Evolutionary conservation across 148 eudicot species (phyloP).

Genomic region (Silene latifolia): DNA sequence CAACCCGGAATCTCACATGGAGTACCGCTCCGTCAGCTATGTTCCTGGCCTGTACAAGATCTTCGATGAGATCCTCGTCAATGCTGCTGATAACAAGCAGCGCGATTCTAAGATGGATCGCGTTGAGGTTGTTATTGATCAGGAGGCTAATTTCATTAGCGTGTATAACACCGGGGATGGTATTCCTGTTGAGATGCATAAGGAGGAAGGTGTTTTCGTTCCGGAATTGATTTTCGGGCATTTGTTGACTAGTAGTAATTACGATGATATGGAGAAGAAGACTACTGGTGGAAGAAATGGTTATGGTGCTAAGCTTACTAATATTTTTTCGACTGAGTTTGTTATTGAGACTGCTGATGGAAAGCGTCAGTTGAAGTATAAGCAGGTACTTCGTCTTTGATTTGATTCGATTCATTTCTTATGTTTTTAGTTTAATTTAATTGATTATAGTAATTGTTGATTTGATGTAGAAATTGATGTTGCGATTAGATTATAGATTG

Average conservation of each 20-base stretch:
- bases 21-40: conserved; percentile 32
- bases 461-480: background rate
- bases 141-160: conserved; percentile 43
- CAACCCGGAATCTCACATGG: conserved; percentile 40
- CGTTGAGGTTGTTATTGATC: conserved; percentile 55
- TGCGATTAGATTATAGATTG: background rate
- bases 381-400: conserved; percentile 49
- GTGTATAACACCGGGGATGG: conserved; percentile 87
- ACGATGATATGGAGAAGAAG: conserved; percentile 75
- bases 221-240: conserved; percentile 97
- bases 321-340: conserved; percentile 86
- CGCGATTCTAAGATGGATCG: conserved; percentile 75
- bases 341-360: conserved; percentile 94
- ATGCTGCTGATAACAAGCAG: conserved; percentile 93
- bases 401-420: background rate
- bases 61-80: conserved; percentile 90
- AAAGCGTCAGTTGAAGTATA: conserved; percentile 63
- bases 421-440: no score
- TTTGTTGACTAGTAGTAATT: conserved; percentile 85
- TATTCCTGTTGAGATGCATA: conserved; percentile 83
- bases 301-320: conserved; percentile 90
- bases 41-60: conserved; percentile 97
- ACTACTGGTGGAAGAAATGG: conserved; percentile 99
- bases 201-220: conserved; percentile 86
- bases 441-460: no score